Evolutionary conservation across 352 stramenopile species (phyloP).

Genomic region (Pythium dissimile): DNA sequence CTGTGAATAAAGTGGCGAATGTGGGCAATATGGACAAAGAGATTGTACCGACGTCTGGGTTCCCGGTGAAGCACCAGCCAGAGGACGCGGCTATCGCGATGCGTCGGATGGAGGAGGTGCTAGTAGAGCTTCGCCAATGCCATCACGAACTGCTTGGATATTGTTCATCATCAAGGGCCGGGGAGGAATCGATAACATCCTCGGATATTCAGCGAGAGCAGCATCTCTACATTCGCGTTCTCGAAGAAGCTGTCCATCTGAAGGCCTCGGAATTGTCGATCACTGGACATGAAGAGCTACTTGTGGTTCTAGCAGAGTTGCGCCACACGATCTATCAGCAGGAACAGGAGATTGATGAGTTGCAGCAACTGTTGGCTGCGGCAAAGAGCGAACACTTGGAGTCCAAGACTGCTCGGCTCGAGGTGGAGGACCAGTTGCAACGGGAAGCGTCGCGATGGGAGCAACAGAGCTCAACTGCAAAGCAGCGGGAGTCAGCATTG

Average conservation of each 20-base stretch:
- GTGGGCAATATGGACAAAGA: too few relatives aligned
- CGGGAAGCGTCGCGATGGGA: slow-evolving; percentile 3
- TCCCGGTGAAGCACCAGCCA: neutral
- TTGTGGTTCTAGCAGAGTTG: slow-evolving; percentile 71
- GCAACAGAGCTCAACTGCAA: slow-evolving; percentile 17
- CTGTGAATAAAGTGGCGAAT: neutral
- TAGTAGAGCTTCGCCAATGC: slow-evolving; percentile 33
- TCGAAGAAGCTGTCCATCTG: slow-evolving; percentile 73
- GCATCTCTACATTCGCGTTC: slow-evolving; percentile 62
- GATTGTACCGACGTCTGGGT: neutral
- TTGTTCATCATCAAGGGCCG: neutral
- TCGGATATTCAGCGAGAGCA: slow-evolving; percentile 34
- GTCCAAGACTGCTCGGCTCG: slow-evolving; percentile 9
- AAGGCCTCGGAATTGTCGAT: slow-evolving; percentile 67
- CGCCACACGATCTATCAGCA: slow-evolving; percentile 76
- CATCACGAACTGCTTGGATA: slow-evolving; percentile 25
- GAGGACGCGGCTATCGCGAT: slow-evolving; percentile 31
- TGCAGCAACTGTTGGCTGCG: slow-evolving; percentile 1
- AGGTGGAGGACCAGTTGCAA: slow-evolving; percentile 9
- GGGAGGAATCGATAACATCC: neutral
- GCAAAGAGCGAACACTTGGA: slow-evolving; percentile 7
- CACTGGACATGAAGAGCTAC: slow-evolving; percentile 69
- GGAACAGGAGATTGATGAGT: slow-evolving; percentile 45
- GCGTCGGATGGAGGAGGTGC: slow-evolving; percentile 38
- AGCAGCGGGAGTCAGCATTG: slow-evolving; percentile 28